Conservation (phyloP, 768 basidiomycete genomes). For the Dendrothele bispora region DNA sequence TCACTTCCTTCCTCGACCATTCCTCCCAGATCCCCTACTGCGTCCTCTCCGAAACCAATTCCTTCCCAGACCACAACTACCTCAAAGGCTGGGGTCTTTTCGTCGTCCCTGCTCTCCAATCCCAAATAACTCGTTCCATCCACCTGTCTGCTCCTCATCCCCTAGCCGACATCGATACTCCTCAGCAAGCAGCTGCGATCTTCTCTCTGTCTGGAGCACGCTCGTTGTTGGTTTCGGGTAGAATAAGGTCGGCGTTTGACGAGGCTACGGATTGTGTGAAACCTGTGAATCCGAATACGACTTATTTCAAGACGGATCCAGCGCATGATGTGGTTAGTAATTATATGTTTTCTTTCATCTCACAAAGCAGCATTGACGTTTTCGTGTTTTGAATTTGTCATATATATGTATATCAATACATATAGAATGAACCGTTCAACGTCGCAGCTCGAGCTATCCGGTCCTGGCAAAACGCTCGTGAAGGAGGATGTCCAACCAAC, state of each 20-base stretch:
- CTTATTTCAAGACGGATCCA: conserved; percentile 46
- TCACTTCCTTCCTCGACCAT: not conserved
- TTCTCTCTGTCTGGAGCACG: not conserved
- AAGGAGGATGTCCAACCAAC: conserved; percentile 36
- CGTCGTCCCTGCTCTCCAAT: conserved; percentile 1
- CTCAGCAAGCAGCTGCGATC: conserved; percentile 9
- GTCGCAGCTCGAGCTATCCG: conserved; percentile 37
- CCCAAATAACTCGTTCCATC: not conserved
- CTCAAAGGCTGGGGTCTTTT: conserved; percentile 6
- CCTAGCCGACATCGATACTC: conserved; percentile 4
- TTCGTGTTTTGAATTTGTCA: too few relatives aligned
- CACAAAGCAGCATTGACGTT: conserved; percentile 8
- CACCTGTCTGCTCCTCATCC: conserved; percentile 12
- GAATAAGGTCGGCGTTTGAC: conserved; percentile 4
- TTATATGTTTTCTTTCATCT: conserved; percentile 20
- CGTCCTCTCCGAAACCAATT: conserved; percentile 5
- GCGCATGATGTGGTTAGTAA: conserved; percentile 39
- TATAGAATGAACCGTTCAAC: conserved; percentile 44
- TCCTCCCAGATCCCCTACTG: not conserved
- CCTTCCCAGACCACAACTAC: too few relatives aligned
- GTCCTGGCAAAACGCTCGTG: conserved; percentile 36
- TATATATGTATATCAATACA: not conserved
- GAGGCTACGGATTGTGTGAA: conserved; percentile 27
- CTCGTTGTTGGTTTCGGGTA: conserved; percentile 6
- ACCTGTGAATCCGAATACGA: conserved; percentile 10